phyloP scores from a whole-genome alignment of 139 green algal species.

The Tetratostichococcus sp. region DNA sequence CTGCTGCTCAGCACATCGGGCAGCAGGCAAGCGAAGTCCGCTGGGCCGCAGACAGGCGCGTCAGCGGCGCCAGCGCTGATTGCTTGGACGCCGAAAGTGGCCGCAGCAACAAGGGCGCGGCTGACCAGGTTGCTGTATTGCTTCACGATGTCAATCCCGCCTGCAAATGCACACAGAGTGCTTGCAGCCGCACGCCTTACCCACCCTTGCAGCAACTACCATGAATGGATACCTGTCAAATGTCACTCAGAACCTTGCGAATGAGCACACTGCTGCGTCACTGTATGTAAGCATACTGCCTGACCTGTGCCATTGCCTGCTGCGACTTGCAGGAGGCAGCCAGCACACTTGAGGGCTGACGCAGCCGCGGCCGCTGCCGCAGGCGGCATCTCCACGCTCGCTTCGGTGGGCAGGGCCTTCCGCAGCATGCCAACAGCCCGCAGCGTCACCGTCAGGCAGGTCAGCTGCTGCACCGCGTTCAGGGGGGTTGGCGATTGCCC shows the following conservation, averaged over 20 bases:
- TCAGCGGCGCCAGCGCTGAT: not conserved
- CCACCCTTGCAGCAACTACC: too few species aligned
- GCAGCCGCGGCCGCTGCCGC: too few species aligned
- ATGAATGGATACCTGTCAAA: too few species aligned
- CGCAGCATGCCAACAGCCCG: not conserved
- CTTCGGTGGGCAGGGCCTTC: not conserved
- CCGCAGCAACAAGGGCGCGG: not conserved
- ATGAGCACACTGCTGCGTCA: too few species aligned
- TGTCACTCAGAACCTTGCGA: too few species aligned
- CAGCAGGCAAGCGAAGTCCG: not conserved
- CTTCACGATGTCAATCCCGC: not conserved
- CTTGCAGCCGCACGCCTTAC: too few species aligned
- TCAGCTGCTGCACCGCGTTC: not conserved
- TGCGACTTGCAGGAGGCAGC: not conserved
- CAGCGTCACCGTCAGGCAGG: not conserved
- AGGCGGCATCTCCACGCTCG: not conserved
- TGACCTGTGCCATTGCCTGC: not conserved
- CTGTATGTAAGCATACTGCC: too few species aligned
- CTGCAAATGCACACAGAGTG: not conserved
- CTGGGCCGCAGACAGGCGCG: not conserved
- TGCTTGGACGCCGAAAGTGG: too few species aligned
- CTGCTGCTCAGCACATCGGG: not conserved
- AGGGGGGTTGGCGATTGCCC: not conserved
- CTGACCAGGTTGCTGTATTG: not conserved
- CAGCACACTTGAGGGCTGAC: not conserved